Base-by-base conservation (phyloP, 352 stramenopile species). In the Blastocystis sp. region DNA sequence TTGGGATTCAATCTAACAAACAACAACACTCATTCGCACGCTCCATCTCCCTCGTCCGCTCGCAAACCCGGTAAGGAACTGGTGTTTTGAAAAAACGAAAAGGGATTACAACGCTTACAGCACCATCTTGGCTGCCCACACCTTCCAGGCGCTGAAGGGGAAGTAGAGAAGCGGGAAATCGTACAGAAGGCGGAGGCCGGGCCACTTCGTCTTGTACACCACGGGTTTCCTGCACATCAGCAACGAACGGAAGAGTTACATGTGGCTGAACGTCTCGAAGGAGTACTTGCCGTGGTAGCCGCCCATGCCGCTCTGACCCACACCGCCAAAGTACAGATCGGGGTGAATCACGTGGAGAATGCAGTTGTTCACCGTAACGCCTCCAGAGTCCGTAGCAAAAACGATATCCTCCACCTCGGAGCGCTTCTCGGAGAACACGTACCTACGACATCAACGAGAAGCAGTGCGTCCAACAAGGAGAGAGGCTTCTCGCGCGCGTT, bases 251-350 rank as follows among this genome's bases (percentile, higher is more conserved):
- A 29, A 74, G 16, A 9, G 10, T 35, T 74, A 74, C 71, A 81
- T 31, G 37, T 91, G 90, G 60, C 62, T 88, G 41, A 92, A 91
- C 63, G 66, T 71, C 13, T 91, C 69, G 78, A 92, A 92, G n/a
- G 80, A 88, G 77, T 92, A 90, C 62, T 93, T 91, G 39, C 94
- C 94, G 71, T 95, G 93, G 90, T 97, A 97, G 10, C 91, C 80
- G 10, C 95, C 94, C 91, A 95, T 95, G 70, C 95, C 94, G 1
- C 93, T 96, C 63, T 91, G 91, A 19, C 94, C 94, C 2, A 96
- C 93, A 13, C 94, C 94, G 33, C 94, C 94, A 69, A 96, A 96
- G 9, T 94, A 94, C 26, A 93, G 65, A 26, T 92, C 29, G 19
- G 76, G 81, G 80, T 91, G 92, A 24, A 70, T 39, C 33, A 92